A percentile compares a stretch with the other conserved stretches of the same genome.
These are phyloP conservation scores for Ascochyta fabae DNA, from an alignment of 2,329 filamentous ascomycete genomes.

Conservation along the genomic window DNA sequence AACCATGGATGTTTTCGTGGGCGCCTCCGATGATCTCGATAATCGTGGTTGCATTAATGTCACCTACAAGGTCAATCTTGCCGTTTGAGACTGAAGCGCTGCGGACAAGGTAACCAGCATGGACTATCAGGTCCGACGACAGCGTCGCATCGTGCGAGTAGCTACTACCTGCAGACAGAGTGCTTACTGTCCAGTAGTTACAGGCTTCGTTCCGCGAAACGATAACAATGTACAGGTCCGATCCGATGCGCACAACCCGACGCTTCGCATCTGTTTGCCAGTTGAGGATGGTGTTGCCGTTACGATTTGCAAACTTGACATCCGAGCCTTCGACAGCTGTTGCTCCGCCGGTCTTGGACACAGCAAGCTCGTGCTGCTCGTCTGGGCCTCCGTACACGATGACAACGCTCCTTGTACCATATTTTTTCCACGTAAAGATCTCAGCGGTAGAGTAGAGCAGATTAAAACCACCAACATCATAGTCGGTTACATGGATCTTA, in stretches of 20 bases:
- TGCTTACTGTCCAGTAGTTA: conserved; percentile 67
- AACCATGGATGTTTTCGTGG: conserved; percentile 54
- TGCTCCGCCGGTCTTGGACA: conserved; percentile 42
- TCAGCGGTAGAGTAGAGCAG: conserved; percentile 72
- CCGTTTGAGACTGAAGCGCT: conserved; percentile 60
- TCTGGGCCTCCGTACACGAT: conserved; percentile 67
- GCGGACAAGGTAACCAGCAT: conserved; percentile 68
- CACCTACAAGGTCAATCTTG: conserved; percentile 68
- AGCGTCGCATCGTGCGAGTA: conserved; percentile 23
- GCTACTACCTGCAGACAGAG: conserved; percentile 13
- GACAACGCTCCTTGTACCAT: conserved; percentile 62
- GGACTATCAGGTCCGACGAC: conserved; percentile 57
- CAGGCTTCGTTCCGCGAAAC: conserved; percentile 69
- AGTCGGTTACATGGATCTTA: conserved; percentile 70
- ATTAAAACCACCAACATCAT: conserved; percentile 62
- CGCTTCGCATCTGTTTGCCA: conserved; percentile 61
- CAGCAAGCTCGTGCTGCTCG: conserved; percentile 67
- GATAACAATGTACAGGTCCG: conserved; percentile 59
- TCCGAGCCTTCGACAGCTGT: conserved; percentile 48
- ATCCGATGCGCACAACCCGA: conserved; percentile 56
- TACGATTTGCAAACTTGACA: conserved; percentile 44
- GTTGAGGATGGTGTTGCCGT: conserved; percentile 55
- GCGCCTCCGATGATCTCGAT: conserved; percentile 72
- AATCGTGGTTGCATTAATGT: conserved; percentile 71
- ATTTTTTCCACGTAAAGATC: conserved; percentile 69